A percentile compares a stretch with the other conserved stretches of the same genome.
These are phyloP conservation scores for Vigna nakashimae DNA, from an alignment of 306 rosid species.

Conservation along the genomic window DNA sequence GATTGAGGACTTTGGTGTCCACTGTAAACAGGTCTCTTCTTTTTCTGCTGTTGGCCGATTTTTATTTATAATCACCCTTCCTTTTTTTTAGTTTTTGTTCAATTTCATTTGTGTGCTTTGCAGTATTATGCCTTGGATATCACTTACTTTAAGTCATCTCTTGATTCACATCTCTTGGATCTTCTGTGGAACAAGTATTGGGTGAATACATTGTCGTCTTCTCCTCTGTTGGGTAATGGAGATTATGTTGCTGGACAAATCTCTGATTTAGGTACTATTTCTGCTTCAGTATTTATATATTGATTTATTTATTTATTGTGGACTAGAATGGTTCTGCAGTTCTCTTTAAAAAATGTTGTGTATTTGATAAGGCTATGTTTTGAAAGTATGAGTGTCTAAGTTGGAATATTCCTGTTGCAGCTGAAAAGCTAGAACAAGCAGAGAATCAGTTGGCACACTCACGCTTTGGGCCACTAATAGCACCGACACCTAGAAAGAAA, in stretches of 20 bases:
- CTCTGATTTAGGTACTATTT: constrained; percentile 81
- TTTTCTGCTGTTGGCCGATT: background rate
- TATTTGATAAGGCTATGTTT: background rate
- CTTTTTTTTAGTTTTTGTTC: background rate
- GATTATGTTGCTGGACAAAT: constrained; percentile 98
- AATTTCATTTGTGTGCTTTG: constrained; percentile 43
- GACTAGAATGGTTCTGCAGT: constrained; percentile 11
- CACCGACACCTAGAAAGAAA: constrained; percentile 84
- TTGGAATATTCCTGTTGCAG: constrained; percentile 55
- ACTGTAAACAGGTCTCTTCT: constrained; percentile 82
- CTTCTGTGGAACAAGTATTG: constrained; percentile 95
- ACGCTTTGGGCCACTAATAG: constrained; percentile 82
- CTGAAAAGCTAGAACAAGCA: constrained; percentile 95
- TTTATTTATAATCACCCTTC: background rate
- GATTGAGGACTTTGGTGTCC: constrained; percentile 99
- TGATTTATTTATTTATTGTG: background rate
- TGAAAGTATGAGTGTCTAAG: constrained; percentile 33
- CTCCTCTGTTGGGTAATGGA: constrained; percentile 92
- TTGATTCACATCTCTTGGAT: constrained; percentile 94
- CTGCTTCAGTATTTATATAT: background rate
- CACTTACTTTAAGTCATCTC: constrained; percentile 92
- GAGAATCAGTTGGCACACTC: constrained; percentile 93
- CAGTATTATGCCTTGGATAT: constrained; percentile 97
- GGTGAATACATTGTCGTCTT: constrained; percentile 93
- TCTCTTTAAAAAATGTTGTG: background rate